Base-by-base conservation (phyloP, 306 rosid species). In the Rubus parviflorus region DNA sequence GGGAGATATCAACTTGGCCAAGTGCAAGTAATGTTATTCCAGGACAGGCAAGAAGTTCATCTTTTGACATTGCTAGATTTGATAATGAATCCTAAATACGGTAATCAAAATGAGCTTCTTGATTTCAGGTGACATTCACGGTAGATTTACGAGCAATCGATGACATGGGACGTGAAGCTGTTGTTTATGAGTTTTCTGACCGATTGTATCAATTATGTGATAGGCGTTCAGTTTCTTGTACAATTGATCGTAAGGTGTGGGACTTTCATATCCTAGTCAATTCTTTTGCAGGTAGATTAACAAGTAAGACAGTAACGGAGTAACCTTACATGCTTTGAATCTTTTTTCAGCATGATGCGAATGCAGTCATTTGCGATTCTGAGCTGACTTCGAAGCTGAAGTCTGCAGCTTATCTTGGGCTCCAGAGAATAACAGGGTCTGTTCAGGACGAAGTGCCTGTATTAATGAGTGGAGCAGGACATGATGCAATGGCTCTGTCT, bases 21-120 rank as follows among this genome's bases (percentile, higher is more conserved):
- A 95, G 97, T 86, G 97, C 98, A 81, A 95, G 97, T 73, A 95
- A 95, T 82, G 98, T 95, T 79, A 92, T 95, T 85, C 97, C 97
- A 56, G 97, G 98, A 86, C 92, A 95, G 98, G 97, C 86, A 95
- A 88, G 95, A 72, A 57, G 75, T 81, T 81, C 79, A 77, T 78
- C 75, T 78, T 60, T 61, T 14, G 63, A 79, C n/a, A 75, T 52
- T 72, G 74, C 48, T 62, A 66, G 60, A 65, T 61, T 72, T 66
- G 64, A 72, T 72, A 61, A 72, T 23, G 46, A 67, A 80, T 75
- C 52, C 76, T 61, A 70, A 65, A 74, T 61, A 45, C 60, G 70
- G 73, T 70, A 61, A 14, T 5, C 0, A 25, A 58, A 14, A 12
- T 30, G 42, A 30, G 13, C 64, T 25, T 4, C 41, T 80, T 52